These are phyloP conservation scores for Parascedosporium putredinis DNA, from an alignment of 2,329 filamentous ascomycete genomes.

Conservation along the genomic window DNA sequence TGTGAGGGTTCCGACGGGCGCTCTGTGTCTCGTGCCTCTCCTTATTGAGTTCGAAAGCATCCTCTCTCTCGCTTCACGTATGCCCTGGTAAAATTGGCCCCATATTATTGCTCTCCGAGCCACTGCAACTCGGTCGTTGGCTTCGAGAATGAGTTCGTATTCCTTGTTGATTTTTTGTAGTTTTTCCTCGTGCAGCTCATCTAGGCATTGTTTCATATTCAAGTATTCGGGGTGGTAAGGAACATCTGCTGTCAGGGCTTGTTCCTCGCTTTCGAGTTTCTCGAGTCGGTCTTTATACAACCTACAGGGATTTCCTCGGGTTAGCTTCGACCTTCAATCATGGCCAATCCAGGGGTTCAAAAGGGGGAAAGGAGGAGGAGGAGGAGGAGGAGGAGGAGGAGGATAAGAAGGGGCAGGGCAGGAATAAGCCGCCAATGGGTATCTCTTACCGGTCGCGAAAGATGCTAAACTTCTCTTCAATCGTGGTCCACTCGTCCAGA, in stretches of 20 bases:
- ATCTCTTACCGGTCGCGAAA: constrained; percentile 63
- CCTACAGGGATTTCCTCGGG: constrained; percentile 31
- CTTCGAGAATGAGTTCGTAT: constrained; percentile 61
- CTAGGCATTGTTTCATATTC: constrained; percentile 78
- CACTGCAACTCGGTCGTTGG: constrained; percentile 63
- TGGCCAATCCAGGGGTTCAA: no score
- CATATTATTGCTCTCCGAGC: constrained; percentile 79
- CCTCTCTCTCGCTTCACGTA: constrained; percentile 72
- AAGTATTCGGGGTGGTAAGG: constrained; percentile 87
- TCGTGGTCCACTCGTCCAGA: constrained; percentile 64
- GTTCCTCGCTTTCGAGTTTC: constrained; percentile 62
- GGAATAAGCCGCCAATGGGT: neutral
- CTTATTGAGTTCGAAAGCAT: constrained; percentile 69
- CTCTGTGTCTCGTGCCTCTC: constrained; percentile 91
- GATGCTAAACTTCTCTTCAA: constrained; percentile 81
- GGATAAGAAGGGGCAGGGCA: no score
- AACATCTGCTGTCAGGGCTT: constrained; percentile 45
- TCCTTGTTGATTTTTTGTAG: constrained; percentile 65
- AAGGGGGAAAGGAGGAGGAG: no score
- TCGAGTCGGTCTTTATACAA: constrained; percentile 82
- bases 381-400: no score
- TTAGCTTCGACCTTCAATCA: neutral
- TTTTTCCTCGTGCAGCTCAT: constrained; percentile 73
- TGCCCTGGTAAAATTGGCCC: constrained; percentile 80
- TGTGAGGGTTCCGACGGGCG: constrained; percentile 71